These are phyloP conservation scores for Claviceps africana DNA, from an alignment of 2,329 filamentous ascomycete species.

Conservation along the genomic window DNA sequence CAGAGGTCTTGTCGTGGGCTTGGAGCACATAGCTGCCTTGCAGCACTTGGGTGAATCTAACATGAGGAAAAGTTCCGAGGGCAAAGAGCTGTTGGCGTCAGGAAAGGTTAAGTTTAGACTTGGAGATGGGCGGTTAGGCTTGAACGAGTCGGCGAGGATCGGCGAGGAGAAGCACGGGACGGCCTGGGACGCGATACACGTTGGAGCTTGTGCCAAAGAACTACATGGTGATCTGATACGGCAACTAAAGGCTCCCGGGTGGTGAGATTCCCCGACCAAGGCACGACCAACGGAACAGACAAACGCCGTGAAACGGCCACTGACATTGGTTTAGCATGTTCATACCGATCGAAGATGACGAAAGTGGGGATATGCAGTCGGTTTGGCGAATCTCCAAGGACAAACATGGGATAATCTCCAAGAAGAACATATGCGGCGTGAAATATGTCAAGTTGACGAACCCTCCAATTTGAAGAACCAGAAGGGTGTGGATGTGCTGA, in stretches of 20 bases:
- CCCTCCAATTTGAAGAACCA: conserved; percentile 30
- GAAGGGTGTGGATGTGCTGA: background rate
- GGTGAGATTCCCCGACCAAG: conserved; percentile 23
- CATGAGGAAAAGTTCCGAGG: conserved; percentile 48
- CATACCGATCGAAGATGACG: conserved; percentile 54
- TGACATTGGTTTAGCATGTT: conserved; percentile 42
- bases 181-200: conserved; percentile 87
- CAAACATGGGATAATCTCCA: conserved; percentile 43
- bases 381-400: conserved; percentile 67
- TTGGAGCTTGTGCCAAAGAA: conserved; percentile 69
- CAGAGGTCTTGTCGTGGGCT: conserved; percentile 44
- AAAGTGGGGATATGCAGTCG: conserved; percentile 37
- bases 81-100: conserved; percentile 42
- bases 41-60: conserved; percentile 49
- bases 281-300: background rate
- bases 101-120: conserved; percentile 59
- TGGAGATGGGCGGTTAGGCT: conserved; percentile 60
- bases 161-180: conserved; percentile 33
- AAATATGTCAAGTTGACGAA: conserved; percentile 67
- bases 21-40: conserved; percentile 59
- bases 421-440: conserved; percentile 53
- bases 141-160: conserved; percentile 28
- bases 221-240: conserved; percentile 59
- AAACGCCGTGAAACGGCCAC: background rate
- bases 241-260: conserved; percentile 66